These are phyloP conservation scores for Monilinia vaccinii-corymbosi DNA, from an alignment of 2,329 filamentous ascomycete genomes.

Conservation along the genomic window DNA sequence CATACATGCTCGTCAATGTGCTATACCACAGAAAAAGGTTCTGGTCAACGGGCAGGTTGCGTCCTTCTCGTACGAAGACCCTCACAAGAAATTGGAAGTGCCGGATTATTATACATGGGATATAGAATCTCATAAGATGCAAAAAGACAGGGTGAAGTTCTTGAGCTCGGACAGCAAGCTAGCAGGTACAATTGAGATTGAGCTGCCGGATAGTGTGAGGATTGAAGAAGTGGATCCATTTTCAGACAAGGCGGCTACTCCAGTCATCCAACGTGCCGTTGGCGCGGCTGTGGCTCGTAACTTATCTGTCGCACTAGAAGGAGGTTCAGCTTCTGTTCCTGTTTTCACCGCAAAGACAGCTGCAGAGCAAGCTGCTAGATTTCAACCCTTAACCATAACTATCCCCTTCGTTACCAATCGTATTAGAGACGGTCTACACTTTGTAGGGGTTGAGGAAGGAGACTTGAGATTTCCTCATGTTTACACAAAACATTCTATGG, in stretches of 20 bases:
- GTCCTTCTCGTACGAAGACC: constrained; percentile 40
- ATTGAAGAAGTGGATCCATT: constrained; percentile 52
- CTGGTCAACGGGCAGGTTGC: constrained; percentile 37
- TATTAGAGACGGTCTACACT: constrained; percentile 81
- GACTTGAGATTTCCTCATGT: constrained; percentile 83
- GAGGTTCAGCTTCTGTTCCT: constrained; percentile 29
- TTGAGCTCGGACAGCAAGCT: constrained; percentile 30
- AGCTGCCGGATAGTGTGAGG: constrained; percentile 49
- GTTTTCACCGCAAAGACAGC: constrained; percentile 29
- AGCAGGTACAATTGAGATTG: constrained; percentile 49
- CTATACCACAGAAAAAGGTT: constrained; percentile 45
- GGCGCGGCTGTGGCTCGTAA: constrained; percentile 16
- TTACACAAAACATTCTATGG: constrained; percentile 75
- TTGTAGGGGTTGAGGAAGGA: constrained; percentile 72
- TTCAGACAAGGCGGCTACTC: constrained; percentile 38
- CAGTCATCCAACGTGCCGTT: constrained; percentile 34
- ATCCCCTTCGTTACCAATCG: constrained; percentile 71
- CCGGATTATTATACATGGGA: constrained; percentile 52
- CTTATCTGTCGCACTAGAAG: constrained; percentile 28
- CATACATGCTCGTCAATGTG: constrained; percentile 54
- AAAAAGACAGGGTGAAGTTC: constrained; percentile 53
- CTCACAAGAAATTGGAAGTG: constrained; percentile 56
- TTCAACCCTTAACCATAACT: constrained; percentile 51
- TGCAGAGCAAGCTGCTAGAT: constrained; percentile 34
- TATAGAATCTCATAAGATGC: constrained; percentile 67